A percentile compares a stretch with the other conserved stretches of the same genome.
Evolutionary conservation across 805 yeast species (phyloP).

Genomic region (Candida schatavii): DNA sequence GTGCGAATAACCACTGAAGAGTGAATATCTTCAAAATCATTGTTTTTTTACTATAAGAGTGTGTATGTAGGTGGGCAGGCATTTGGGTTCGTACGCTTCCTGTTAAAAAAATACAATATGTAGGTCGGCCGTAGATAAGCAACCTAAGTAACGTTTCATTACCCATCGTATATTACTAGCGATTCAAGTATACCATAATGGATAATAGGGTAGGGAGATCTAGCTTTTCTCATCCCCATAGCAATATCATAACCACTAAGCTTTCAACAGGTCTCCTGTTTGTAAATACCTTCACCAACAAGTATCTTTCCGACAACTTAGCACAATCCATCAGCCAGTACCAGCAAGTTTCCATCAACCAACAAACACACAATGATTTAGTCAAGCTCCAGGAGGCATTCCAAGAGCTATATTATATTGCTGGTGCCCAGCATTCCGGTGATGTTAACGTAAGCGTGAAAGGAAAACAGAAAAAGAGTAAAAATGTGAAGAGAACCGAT

Average conservation of each 20-base stretch:
- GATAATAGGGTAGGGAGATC: slow-evolving; percentile 14
- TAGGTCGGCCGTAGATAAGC: too few species aligned
- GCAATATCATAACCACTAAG: slow-evolving; percentile 29
- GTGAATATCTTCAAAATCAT: too few species aligned
- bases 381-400: slow-evolving; percentile 17
- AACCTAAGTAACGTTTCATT: too few species aligned
- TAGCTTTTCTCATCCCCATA: slow-evolving; percentile 7
- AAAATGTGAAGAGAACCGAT: neutral
- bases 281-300: slow-evolving; percentile 20
- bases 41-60: too few species aligned
- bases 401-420: slow-evolving; percentile 20
- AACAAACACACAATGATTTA: slow-evolving; percentile 5
- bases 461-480: neutral
- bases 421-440: slow-evolving; percentile 10
- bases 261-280: slow-evolving; percentile 19
- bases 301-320: slow-evolving; percentile 19
- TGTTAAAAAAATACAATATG: too few species aligned
- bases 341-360: neutral
- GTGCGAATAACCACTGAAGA: too few species aligned
- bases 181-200: too few species aligned
- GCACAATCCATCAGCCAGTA: slow-evolving; percentile 6
- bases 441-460: neutral
- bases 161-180: too few species aligned
- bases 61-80: too few species aligned
- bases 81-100: too few species aligned